A percentile compares a stretch with the other conserved stretches of the same genome.
Evolutionary conservation across 352 stramenopile species (phyloP).

Genomic region (Blastocystis sp.): DNA sequence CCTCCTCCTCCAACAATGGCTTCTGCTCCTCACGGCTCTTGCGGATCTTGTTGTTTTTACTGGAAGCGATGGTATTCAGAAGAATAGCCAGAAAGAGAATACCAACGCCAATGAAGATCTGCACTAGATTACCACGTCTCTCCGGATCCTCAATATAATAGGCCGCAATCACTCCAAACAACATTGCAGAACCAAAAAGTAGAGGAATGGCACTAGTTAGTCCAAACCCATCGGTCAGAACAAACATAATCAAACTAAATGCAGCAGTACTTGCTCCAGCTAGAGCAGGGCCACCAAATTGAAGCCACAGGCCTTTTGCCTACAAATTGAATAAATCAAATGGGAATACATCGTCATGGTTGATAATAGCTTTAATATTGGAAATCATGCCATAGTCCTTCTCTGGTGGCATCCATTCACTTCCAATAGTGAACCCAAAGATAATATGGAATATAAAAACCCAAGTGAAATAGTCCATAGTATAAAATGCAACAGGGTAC

Average conservation of each 20-base stretch:
- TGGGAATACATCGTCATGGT: neutral
- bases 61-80: conserved; percentile 17
- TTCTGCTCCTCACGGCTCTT: neutral
- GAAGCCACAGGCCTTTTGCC: neutral
- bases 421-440: conserved; percentile 49
- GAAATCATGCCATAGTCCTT: conserved; percentile 35
- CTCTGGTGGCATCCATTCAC: conserved; percentile 34
- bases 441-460: conserved; percentile 45
- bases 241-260: conserved; percentile 58
- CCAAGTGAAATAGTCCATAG: conserved; percentile 55
- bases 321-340: neutral
- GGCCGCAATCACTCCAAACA: conserved; percentile 45
- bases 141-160: neutral
- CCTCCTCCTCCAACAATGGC: neutral
- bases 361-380: conserved; percentile 50
- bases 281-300: conserved; percentile 16
- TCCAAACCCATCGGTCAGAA: conserved; percentile 43
- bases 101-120: neutral
- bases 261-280: neutral
- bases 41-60: conserved; percentile 5
- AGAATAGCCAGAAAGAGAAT: conserved; percentile 53
- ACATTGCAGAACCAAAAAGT: conserved; percentile 55
- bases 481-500: conserved; percentile 54
- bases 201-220: conserved; percentile 60
- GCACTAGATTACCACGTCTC: neutral